Evolutionary conservation across 306 rosid species (phyloP).

Genomic region (Inga leiocalycina): DNA sequence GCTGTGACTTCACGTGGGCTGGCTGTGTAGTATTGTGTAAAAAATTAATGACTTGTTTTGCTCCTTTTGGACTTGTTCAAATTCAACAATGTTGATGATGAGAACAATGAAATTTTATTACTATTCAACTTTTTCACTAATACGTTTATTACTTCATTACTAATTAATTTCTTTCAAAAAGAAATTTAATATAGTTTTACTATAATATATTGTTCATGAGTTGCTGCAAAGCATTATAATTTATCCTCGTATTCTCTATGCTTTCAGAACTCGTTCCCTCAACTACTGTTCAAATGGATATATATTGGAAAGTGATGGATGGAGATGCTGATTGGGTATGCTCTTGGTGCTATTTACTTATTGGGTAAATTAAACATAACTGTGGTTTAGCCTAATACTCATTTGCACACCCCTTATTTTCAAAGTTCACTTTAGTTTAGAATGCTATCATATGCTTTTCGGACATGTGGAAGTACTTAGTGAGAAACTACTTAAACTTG

Average conservation of each 20-base stretch:
- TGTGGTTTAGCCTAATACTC: slow-evolving; percentile 40
- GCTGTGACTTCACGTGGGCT: not conserved
- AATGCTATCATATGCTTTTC: slow-evolving; percentile 7
- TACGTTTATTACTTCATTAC: not conserved
- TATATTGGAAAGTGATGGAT: slow-evolving; percentile 93
- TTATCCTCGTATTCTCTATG: slow-evolving; percentile 30
- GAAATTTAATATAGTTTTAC: slow-evolving; percentile 20
- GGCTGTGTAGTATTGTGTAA: not conserved
- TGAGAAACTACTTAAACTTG: not conserved
- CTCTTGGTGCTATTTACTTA: slow-evolving; percentile 46
- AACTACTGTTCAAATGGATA: slow-evolving; percentile 74
- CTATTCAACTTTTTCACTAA: slow-evolving; percentile 13
- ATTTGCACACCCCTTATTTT: slow-evolving; percentile 24
- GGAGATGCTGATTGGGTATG: slow-evolving; percentile 98
- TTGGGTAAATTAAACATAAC: slow-evolving; percentile 48
- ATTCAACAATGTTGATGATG: slow-evolving; percentile 17
- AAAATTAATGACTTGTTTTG: not conserved
- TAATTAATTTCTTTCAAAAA: not conserved
- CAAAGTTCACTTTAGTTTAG: slow-evolving; percentile 10
- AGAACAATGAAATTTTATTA: not conserved
- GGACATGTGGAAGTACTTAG: slow-evolving; percentile 2
- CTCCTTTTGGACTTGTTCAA: not conserved
- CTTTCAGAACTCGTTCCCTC: slow-evolving; percentile 79
- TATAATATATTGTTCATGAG: slow-evolving; percentile 13
- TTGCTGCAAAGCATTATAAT: slow-evolving; percentile 14